Conservation (phyloP, 805 yeast genomes). For the Starmerella kuoi region DNA sequence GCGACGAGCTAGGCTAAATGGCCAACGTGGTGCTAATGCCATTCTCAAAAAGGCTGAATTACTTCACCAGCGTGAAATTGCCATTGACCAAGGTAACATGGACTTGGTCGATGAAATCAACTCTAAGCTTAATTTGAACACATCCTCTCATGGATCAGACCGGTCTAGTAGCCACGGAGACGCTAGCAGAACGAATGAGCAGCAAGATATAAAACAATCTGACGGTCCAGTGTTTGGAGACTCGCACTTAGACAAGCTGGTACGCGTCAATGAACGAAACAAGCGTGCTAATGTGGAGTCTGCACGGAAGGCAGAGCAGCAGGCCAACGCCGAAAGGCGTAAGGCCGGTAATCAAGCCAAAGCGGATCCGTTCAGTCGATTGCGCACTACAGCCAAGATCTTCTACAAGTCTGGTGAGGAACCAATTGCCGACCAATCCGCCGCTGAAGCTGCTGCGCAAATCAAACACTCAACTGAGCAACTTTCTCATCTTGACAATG, state of each 20-base stretch:
- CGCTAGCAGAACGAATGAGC: neutral
- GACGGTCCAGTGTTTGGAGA: neutral
- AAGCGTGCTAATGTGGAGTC: conserved; percentile 65
- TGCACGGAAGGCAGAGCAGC: conserved; percentile 67
- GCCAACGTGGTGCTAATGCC: conserved; percentile 55
- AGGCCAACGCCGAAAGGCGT: conserved; percentile 45
- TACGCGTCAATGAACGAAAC: conserved; percentile 65
- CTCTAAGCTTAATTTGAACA: conserved; percentile 22
- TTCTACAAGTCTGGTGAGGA: conserved; percentile 43
- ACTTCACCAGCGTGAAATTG: conserved; percentile 63
- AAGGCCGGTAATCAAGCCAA: conserved; percentile 24
- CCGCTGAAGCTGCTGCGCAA: conserved; percentile 9
- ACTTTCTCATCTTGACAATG: conserved; percentile 3
- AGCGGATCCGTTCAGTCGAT: conserved; percentile 75
- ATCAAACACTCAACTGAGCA: conserved; percentile 3
- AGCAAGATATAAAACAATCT: no score
- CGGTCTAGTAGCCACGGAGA: neutral
- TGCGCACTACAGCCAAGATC: conserved; percentile 75
- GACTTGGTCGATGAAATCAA: conserved; percentile 28
- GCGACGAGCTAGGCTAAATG: conserved; percentile 51
- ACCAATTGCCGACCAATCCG: conserved; percentile 8
- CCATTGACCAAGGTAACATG: conserved; percentile 37
- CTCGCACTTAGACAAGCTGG: conserved; percentile 8
- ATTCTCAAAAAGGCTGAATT: conserved; percentile 63
- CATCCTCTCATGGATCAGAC: neutral